Evolutionary conservation across 2,329 filamentous ascomycete species (phyloP).

Genomic region (Saccharata proteae): DNA sequence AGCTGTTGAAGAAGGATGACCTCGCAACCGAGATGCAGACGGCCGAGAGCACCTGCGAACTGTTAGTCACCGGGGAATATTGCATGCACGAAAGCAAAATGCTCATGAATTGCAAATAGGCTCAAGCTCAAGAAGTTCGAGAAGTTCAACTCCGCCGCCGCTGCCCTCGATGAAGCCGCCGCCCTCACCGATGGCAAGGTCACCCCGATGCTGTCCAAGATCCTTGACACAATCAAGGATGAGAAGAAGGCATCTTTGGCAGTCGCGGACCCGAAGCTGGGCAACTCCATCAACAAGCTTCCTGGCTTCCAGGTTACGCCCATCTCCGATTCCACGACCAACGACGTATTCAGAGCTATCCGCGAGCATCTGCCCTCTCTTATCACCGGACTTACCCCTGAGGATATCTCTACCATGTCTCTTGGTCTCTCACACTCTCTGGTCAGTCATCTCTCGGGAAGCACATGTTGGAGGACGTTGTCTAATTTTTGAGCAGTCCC

Average conservation of each 20-base stretch:
- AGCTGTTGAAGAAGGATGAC: constrained; percentile 81
- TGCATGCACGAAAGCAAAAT: not conserved
- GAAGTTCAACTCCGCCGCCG: constrained; percentile 91
- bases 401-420: constrained; percentile 87
- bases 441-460: too few relatives aligned
- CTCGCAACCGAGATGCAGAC: constrained; percentile 62
- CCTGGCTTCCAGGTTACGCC: constrained; percentile 76
- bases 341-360: constrained; percentile 88
- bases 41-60: constrained; percentile 72
- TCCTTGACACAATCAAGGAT: constrained; percentile 84
- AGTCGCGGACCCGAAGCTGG: constrained; percentile 84
- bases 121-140: constrained; percentile 94
- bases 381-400: constrained; percentile 73
- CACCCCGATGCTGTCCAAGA: constrained; percentile 67
- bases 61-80: constrained; percentile 45
- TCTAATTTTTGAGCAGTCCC: too few relatives aligned
- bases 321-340: constrained; percentile 68
- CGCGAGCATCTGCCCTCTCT: constrained; percentile 81
- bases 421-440: constrained; percentile 95
- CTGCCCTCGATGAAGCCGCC: constrained; percentile 81
- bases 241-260: constrained; percentile 95
- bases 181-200: constrained; percentile 89
- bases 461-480: too few relatives aligned
- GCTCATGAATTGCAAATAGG: constrained; percentile 31
- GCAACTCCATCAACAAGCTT: constrained; percentile 83